Conservation (phyloP, 805 yeast genomes). For the Barnettozyma sp. region DNA sequence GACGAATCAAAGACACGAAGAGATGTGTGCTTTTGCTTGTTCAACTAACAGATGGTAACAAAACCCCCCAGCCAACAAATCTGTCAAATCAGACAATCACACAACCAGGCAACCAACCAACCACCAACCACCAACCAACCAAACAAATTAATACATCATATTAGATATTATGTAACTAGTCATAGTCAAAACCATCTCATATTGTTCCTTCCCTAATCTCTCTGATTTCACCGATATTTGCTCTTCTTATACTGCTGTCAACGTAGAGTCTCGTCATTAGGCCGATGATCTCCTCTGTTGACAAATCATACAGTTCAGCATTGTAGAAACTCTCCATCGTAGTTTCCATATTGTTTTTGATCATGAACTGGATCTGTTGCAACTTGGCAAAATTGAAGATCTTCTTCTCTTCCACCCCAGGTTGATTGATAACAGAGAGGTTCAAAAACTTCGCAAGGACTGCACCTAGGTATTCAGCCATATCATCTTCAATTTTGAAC, state of each 20-base stretch:
- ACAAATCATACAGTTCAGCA: conserved; percentile 34
- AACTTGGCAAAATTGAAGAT: conserved; percentile 19
- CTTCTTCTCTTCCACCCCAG: conserved; percentile 1
- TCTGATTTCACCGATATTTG: conserved; percentile 31
- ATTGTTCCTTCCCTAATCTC: conserved; percentile 28
- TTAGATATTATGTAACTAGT: too few species aligned
- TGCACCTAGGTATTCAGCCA: conserved; percentile 18
- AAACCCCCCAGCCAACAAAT: too few species aligned
- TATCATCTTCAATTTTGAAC: conserved; percentile 21
- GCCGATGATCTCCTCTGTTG: conserved; percentile 31
- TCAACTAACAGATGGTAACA: too few species aligned
- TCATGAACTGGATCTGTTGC: conserved; percentile 18
- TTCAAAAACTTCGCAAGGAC: conserved; percentile 15
- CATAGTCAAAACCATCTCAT: background rate
- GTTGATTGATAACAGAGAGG: conserved; percentile 13
- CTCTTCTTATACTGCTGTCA: conserved; percentile 31
- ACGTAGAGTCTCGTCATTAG: conserved; percentile 35
- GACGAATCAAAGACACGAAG: too few species aligned
- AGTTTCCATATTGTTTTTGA: conserved; percentile 32
- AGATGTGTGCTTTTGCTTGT: too few species aligned
- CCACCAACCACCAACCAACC: too few species aligned
- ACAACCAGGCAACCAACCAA: too few species aligned
- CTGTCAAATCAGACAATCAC: too few species aligned
- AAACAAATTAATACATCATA: too few species aligned
- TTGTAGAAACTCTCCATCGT: conserved; percentile 35